A percentile compares a stretch with the other conserved stretches of the same genome.
Evolutionary conservation across 2,329 filamentous ascomycete genomes (phyloP).

Genomic region (Thelonectria olida): DNA sequence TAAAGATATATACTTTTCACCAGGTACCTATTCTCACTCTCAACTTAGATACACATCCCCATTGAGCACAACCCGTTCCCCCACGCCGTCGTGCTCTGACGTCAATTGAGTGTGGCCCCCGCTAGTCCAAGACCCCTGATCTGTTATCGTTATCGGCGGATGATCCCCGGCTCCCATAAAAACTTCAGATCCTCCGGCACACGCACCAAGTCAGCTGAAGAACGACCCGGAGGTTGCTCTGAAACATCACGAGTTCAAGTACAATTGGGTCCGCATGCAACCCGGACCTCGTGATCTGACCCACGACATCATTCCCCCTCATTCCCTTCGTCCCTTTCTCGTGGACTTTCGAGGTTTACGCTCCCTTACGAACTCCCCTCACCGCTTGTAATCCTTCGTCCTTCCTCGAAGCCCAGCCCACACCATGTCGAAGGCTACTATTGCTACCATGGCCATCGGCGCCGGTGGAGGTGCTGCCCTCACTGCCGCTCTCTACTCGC

Average conservation of each 20-base stretch:
- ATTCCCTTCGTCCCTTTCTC: neutral
- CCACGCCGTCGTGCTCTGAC: slow-evolving; percentile 4
- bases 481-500: slow-evolving; percentile 73
- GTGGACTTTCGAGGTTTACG: neutral
- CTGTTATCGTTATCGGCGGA: slow-evolving; percentile 12
- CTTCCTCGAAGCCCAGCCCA: neutral
- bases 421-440: slow-evolving; percentile 80
- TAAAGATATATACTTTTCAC: too few relatives aligned
- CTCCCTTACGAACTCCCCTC: neutral
- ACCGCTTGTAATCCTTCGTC: neutral
- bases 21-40: too few relatives aligned
- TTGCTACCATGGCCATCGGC: slow-evolving; percentile 79
- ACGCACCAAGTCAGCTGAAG: neutral
- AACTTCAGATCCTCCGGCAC: neutral
- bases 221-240: slow-evolving; percentile 1
- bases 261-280: slow-evolving; percentile 11
- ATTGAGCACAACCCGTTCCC: neutral
- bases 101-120: slow-evolving; percentile 10
- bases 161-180: slow-evolving; percentile 13
- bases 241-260: slow-evolving; percentile 13
- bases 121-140: slow-evolving; percentile 8
- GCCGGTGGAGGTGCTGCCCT: slow-evolving; percentile 80
- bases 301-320: neutral
- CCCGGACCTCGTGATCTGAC: slow-evolving; percentile 2
- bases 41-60: neutral